Conservation (phyloP, 345 rosid species). For the Lenwebbia sp. region DNA sequence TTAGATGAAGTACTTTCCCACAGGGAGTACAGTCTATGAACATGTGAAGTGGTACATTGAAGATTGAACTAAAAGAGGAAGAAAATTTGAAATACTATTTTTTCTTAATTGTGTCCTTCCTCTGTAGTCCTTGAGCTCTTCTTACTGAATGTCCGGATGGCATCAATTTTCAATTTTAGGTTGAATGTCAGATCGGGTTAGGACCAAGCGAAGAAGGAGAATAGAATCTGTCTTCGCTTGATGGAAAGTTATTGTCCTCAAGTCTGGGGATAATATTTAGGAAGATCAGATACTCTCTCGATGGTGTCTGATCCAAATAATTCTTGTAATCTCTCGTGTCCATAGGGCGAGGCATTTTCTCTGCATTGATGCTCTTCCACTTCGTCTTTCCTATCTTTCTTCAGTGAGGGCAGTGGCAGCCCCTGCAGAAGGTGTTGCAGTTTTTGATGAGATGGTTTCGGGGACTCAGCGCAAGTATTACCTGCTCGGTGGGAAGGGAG, state of each 20-base stretch:
- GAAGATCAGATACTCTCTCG: not conserved
- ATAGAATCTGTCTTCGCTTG: not conserved
- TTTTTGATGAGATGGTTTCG: slow-evolving; percentile 82
- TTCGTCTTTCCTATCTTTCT: not conserved
- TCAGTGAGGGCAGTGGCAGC: slow-evolving; percentile 83
- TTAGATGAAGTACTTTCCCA: not conserved
- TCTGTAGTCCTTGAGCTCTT: not conserved
- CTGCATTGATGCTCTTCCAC: not conserved
- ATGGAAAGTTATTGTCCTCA: not conserved
- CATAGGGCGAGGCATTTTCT: not conserved
- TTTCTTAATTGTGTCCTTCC: not conserved
- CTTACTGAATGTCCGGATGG: not conserved
- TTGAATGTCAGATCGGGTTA: not conserved
- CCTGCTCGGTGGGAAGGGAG: slow-evolving; percentile 98
- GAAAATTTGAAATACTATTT: not conserved
- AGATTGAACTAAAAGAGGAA: not conserved
- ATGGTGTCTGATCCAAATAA: not conserved
- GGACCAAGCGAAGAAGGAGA: not conserved
- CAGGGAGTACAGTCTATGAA: not conserved
- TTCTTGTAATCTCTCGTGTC: not conserved
- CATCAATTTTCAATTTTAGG: not conserved
- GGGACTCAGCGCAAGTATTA: slow-evolving; percentile 86
- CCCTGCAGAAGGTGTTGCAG: slow-evolving; percentile 57
- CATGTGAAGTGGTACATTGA: not conserved
- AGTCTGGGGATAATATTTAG: not conserved